Conservation (phyloP, 768 basidiomycete genomes). For the Mycena galopus region DNA sequence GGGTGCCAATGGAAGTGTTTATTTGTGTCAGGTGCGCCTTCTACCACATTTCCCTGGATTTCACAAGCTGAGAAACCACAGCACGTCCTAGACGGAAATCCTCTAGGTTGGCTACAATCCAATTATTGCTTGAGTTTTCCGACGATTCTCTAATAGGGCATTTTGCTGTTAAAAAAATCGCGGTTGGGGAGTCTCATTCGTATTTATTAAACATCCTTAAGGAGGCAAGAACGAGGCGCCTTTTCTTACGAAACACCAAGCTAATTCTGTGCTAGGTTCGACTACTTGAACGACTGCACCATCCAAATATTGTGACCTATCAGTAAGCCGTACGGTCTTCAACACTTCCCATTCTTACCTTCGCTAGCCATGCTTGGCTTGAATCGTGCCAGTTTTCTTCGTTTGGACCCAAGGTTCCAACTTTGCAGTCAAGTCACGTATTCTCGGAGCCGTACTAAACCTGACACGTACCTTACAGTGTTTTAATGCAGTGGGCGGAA, state of each 20-base stretch:
- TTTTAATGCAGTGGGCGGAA: slow-evolving; percentile 95
- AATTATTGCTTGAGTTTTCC: background rate
- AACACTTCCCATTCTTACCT: slow-evolving; percentile 1
- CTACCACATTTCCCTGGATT: background rate
- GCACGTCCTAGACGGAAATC: slow-evolving; percentile 91
- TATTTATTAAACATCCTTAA: slow-evolving; percentile 87
- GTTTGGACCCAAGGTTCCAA: slow-evolving; percentile 90
- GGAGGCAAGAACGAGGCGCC: slow-evolving; percentile 61
- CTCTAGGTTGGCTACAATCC: slow-evolving; percentile 67
- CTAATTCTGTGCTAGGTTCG: slow-evolving; percentile 67
- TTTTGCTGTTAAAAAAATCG: slow-evolving; percentile 97
- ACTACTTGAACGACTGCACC: slow-evolving; percentile 86
- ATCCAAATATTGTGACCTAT: slow-evolving; percentile 95
- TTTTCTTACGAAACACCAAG: background rate
- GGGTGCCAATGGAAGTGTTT: slow-evolving; percentile 95
- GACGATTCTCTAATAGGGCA: slow-evolving; percentile 60
- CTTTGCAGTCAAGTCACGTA: slow-evolving; percentile 76
- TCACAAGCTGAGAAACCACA: slow-evolving; percentile 42
- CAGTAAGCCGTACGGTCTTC: slow-evolving; percentile 60
- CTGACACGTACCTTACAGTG: slow-evolving; percentile 55
- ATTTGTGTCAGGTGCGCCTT: slow-evolving; percentile 79
- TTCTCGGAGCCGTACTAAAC: background rate
- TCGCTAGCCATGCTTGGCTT: slow-evolving; percentile 85
- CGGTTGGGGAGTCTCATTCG: slow-evolving; percentile 90
- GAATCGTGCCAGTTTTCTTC: slow-evolving; percentile 88